phyloP scores from a whole-genome alignment of 2,329 filamentous ascomycete genomes.

The Aspergillus neoniger region DNA sequence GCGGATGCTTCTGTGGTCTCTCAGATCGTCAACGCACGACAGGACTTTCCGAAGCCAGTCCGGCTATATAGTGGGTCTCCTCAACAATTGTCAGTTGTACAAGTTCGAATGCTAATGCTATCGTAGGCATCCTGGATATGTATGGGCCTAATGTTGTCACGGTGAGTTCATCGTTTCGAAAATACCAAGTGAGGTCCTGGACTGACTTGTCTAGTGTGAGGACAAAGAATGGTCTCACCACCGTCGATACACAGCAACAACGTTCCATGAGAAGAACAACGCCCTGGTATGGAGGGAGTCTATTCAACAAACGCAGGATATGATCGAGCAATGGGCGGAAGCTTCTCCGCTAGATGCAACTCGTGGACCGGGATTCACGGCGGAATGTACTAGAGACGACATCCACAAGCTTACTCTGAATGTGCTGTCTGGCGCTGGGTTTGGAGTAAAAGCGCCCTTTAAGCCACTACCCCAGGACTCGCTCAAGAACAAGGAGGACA shows the following conservation, averaged over 20 bases:
- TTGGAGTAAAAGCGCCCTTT: conserved; percentile 30
- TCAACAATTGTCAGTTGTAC: neutral
- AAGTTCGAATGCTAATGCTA: neutral
- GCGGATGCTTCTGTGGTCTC: conserved; percentile 20
- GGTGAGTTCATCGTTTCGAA: conserved; percentile 16
- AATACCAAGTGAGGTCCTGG: neutral
- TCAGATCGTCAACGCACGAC: conserved; percentile 19
- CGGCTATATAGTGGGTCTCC: conserved; percentile 3
- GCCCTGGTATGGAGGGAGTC: conserved; percentile 43
- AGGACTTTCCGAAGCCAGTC: conserved; percentile 21
- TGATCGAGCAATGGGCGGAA: conserved; percentile 30
- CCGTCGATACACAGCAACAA: conserved; percentile 43
- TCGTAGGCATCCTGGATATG: conserved; percentile 26
- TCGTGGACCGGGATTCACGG: neutral
- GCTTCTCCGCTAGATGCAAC: neutral
- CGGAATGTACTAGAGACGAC: conserved; percentile 32
- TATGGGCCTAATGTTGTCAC: conserved; percentile 39
- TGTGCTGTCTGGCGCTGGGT: conserved; percentile 41
- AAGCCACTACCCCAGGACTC: conserved; percentile 19
- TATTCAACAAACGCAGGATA: conserved; percentile 33
- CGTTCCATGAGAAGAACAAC: conserved; percentile 49
- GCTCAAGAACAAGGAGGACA: conserved; percentile 21
- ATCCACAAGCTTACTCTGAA: conserved; percentile 39
- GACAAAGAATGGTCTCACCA: conserved; percentile 48
- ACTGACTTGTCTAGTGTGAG: conserved; percentile 21